phyloP scores from a whole-genome alignment of 768 basidiomycete genomes.

The Lanmaoa pseudosensibilis region DNA sequence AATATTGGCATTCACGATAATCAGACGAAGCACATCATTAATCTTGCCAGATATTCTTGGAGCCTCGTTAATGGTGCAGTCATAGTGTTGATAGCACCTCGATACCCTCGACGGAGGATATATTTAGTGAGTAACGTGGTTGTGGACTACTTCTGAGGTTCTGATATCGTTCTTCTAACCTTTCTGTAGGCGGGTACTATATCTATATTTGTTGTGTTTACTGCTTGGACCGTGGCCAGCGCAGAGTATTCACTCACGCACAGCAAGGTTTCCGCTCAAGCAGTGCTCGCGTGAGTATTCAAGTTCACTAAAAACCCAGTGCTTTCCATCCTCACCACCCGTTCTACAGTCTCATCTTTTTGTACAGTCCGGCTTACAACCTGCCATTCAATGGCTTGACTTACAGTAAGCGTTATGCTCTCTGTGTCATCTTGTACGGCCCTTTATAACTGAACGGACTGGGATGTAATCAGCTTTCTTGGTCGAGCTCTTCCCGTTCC shows the following conservation, averaged over 20 bases:
- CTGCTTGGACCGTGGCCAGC: conserved; percentile 20
- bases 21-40: conserved; percentile 19
- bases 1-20: too few species aligned
- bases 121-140: too few species aligned
- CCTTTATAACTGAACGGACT: not conserved
- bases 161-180: not conserved
- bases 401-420: conserved; percentile 2
- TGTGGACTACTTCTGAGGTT: too few species aligned
- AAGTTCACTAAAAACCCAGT: not conserved
- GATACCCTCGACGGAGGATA: conserved; percentile 20
- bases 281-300: conserved; percentile 7
- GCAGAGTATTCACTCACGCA: conserved; percentile 19
- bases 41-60: conserved; percentile 13
- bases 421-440: not conserved
- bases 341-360: conserved; percentile 16
- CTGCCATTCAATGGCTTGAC: conserved; percentile 7
- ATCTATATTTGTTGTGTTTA: conserved; percentile 15
- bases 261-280: not conserved
- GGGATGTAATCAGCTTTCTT: too few species aligned
- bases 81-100: conserved; percentile 6
- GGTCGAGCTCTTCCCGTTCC: too few species aligned
- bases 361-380: too few species aligned
- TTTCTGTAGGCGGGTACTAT: conserved; percentile 11
- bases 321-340: not conserved
- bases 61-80: conserved; percentile 5